Conservation (phyloP, 768 basidiomycete genomes). For the Suillus variegatus region DNA sequence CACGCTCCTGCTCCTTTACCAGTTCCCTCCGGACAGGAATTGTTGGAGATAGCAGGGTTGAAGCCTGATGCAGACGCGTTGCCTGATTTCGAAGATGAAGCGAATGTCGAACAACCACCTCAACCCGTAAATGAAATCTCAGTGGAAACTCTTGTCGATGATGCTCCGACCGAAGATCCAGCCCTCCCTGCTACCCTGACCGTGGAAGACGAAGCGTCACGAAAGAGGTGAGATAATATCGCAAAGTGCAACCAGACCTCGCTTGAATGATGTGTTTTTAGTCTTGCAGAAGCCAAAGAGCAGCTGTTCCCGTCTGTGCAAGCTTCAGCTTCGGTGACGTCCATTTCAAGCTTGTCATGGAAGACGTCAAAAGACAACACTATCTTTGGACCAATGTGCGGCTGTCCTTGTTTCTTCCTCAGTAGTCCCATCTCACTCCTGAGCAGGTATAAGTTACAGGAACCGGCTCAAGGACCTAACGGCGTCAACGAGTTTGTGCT, state of each 20-base stretch:
- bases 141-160: slow-evolving; percentile 17
- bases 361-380: slow-evolving; percentile 30
- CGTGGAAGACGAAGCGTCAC: slow-evolving; percentile 23
- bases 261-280: slow-evolving; percentile 20
- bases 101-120: slow-evolving; percentile 16
- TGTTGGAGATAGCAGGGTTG: slow-evolving; percentile 54
- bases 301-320: slow-evolving; percentile 46
- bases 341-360: slow-evolving; percentile 44
- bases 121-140: neutral
- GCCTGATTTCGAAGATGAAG: slow-evolving; percentile 60
- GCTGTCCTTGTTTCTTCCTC: slow-evolving; percentile 11
- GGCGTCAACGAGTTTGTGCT: slow-evolving; percentile 22
- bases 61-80: slow-evolving; percentile 42
- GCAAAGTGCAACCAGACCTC: neutral
- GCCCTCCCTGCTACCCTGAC: slow-evolving; percentile 9
- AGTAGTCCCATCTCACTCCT: neutral
- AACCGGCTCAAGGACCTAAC: neutral
- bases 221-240: slow-evolving; percentile 23
- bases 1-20: neutral
- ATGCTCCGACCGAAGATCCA: slow-evolving; percentile 11
- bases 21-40: slow-evolving; percentile 43
- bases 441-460: slow-evolving; percentile 5
- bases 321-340: slow-evolving; percentile 19
- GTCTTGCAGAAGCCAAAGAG: slow-evolving; percentile 45
- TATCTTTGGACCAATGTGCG: slow-evolving; percentile 69